These are phyloP conservation scores for Pistacia vera DNA, from an alignment of 345 rosid genomes.

Conservation along the genomic window DNA sequence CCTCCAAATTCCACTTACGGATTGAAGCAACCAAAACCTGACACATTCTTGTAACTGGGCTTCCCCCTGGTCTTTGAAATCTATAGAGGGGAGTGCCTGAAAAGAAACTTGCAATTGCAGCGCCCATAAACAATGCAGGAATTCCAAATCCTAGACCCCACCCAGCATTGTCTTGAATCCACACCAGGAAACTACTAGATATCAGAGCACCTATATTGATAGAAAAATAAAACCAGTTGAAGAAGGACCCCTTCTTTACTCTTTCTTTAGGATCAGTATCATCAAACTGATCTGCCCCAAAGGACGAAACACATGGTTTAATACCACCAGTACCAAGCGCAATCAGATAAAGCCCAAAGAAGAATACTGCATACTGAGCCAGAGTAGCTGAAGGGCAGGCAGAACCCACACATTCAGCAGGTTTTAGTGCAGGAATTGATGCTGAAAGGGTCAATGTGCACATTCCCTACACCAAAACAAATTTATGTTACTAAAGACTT, in stretches of 20 bases:
- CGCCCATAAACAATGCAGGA: conserved; percentile 88
- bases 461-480: conserved; percentile 68
- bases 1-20: conserved; percentile 54
- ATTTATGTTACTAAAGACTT: conserved; percentile 13
- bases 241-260: conserved; percentile 83
- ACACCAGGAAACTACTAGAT: conserved; percentile 83
- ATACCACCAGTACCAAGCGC: conserved; percentile 95
- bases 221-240: conserved; percentile 95
- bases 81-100: conserved; percentile 86
- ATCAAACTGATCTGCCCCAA: conserved; percentile 97
- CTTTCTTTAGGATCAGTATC: conserved; percentile 81
- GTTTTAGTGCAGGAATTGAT: conserved; percentile 65
- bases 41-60: conserved; percentile 82
- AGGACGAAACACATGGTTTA: conserved; percentile 94
- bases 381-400: conserved; percentile 72
- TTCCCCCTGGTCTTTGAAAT: conserved; percentile 91
- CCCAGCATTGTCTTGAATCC: conserved; percentile 90
- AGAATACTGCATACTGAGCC: conserved; percentile 73
- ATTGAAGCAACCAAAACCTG: conserved; percentile 87
- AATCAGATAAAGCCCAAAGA: conserved; percentile 85
- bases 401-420: conserved; percentile 59
- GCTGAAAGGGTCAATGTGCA: conserved; percentile 85
- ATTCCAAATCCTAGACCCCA: conserved; percentile 97
- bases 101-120: conserved; percentile 84
- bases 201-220: conserved; percentile 88